These are phyloP conservation scores for Fusarium domesticum DNA, from an alignment of 2,329 filamentous ascomycete species.

Conservation along the genomic window DNA sequence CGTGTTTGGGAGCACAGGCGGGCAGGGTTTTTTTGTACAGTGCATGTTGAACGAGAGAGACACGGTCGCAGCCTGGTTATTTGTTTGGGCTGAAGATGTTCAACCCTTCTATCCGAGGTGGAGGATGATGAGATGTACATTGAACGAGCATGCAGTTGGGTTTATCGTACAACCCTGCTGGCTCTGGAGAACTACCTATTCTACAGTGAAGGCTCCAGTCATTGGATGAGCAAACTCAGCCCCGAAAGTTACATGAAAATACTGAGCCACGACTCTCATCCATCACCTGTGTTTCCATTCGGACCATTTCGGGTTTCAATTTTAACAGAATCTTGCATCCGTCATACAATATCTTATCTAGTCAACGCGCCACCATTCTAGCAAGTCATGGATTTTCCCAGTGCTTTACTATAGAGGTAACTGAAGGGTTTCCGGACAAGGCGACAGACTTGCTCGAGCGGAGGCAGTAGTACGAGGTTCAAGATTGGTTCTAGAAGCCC, in stretches of 20 bases:
- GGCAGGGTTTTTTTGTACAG: neutral
- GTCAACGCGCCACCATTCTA: conserved; percentile 22
- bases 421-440: too few species aligned
- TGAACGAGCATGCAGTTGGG: conserved; percentile 1
- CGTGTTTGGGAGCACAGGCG: conserved; percentile 1
- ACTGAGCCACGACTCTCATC: neutral
- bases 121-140: conserved; percentile 5
- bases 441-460: too few species aligned
- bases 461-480: too few species aligned
- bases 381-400: neutral
- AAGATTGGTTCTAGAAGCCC: neutral
- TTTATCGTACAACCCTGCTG: neutral
- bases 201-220: too few species aligned
- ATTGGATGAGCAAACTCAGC: too few species aligned
- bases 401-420: conserved; percentile 1
- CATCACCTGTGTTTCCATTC: neutral
- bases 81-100: conserved; percentile 17
- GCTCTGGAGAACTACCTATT: too few species aligned
- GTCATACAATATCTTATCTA: conserved; percentile 3
- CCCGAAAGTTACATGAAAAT: neutral
- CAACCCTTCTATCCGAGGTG: conserved; percentile 24
- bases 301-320: neutral
- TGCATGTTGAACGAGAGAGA: neutral
- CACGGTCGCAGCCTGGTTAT: neutral
- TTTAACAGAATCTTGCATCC: conserved; percentile 3